Percentiles rank a stretch among this genome's conserved stretches.
phyloP scores from a whole-genome alignment of 345 rosid species.

The Hibiscus syriacus region DNA sequence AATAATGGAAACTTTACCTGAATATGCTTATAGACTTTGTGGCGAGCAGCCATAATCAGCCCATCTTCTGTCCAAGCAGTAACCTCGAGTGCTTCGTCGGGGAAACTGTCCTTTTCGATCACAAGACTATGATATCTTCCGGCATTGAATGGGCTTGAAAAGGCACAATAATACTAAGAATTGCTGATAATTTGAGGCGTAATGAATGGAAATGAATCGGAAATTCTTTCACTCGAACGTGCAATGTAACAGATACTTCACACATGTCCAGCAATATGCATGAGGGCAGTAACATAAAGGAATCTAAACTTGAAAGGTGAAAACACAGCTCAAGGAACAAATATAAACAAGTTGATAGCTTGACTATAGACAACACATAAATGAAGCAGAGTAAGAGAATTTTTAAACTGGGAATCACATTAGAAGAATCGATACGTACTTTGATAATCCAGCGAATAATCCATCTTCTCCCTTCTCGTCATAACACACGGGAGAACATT shows the following conservation, averaged over 20 bases:
- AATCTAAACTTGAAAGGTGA: neutral
- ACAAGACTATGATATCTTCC: constrained; percentile 97
- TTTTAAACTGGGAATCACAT: neutral
- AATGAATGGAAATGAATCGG: neutral
- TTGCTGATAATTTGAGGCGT: neutral
- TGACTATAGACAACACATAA: neutral
- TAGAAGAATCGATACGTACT: constrained; percentile 35
- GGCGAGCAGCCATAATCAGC: constrained; percentile 90
- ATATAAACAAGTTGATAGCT: neutral
- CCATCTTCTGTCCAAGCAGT: constrained; percentile 97
- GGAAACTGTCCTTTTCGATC: constrained; percentile 73
- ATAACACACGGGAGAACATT: constrained; percentile 76
- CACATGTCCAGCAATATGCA: neutral
- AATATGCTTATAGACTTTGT: constrained; percentile 64
- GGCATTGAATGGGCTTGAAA: constrained; percentile 71
- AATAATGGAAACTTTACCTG: constrained; percentile 37
- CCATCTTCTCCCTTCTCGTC: constrained; percentile 91
- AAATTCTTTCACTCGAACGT: neutral
- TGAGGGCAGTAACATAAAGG: neutral
- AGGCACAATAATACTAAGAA: neutral
- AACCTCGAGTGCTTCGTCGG: constrained; percentile 62
- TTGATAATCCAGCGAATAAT: constrained; percentile 74
- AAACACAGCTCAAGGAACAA: neutral
- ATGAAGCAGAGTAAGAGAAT: neutral
- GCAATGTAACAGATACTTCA: neutral